These are phyloP conservation scores for Ceratobasidium sp. DNA, from an alignment of 1,284 basidiomycete species.

Conservation along the genomic window DNA sequence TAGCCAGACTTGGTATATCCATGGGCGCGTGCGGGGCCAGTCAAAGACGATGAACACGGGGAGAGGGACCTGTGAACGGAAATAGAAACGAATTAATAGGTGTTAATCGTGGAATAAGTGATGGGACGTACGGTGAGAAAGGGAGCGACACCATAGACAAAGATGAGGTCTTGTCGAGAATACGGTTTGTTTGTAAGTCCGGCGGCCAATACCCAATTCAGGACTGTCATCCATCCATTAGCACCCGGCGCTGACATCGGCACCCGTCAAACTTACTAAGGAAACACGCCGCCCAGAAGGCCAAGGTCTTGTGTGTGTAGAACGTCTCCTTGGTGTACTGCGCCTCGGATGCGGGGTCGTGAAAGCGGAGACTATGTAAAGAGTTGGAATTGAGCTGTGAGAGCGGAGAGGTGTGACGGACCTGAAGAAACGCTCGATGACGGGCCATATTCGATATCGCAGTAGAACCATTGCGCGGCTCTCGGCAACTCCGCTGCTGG, in stretches of 20 bases:
- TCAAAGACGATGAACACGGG: conserved; percentile 71
- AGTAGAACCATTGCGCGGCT: conserved; percentile 33
- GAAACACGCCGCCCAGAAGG: conserved; percentile 73
- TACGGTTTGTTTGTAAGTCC: conserved; percentile 17
- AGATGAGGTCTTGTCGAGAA: conserved; percentile 1
- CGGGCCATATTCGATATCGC: conserved; percentile 36
- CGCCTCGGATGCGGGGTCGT: conserved; percentile 43
- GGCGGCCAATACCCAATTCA: conserved; percentile 35
- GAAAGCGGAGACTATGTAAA: conserved; percentile 36
- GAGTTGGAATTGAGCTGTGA: not conserved
- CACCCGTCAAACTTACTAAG: conserved; percentile 67
- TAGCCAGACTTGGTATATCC: conserved; percentile 69
- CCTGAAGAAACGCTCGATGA: conserved; percentile 44
- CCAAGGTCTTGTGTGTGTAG: conserved; percentile 56
- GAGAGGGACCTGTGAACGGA: conserved; percentile 56
- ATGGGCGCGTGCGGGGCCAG: conserved; percentile 68
- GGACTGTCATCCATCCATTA: not conserved
- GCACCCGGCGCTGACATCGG: not conserved
- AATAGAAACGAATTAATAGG: too few species aligned
- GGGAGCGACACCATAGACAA: conserved; percentile 27
- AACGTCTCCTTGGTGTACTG: conserved; percentile 46
- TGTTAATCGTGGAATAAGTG: not conserved
- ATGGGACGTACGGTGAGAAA: conserved; percentile 33
- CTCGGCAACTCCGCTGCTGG: conserved; percentile 38
- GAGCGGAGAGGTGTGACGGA: conserved; percentile 2